A percentile compares a stretch with the other conserved stretches of the same genome.
Evolutionary conservation across 1,284 basidiomycete genomes (phyloP).

Genomic region (Melampsora larici-populina): DNA sequence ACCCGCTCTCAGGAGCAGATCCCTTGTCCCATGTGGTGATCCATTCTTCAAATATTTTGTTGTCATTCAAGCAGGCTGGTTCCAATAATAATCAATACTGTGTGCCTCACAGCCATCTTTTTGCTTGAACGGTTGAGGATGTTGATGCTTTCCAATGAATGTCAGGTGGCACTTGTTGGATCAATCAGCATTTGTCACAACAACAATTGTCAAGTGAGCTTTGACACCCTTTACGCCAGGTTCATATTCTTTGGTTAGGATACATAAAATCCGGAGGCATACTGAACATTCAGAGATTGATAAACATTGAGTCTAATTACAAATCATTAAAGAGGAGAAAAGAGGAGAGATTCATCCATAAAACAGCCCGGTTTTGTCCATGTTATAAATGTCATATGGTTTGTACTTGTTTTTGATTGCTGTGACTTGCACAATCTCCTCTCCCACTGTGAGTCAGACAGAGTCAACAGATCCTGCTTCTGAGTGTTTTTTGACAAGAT

Average conservation of each 20-base stretch:
- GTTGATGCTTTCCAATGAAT: slow-evolving; percentile 11
- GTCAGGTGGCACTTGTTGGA: neutral
- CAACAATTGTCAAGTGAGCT: slow-evolving; percentile 5
- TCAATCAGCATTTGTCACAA: neutral
- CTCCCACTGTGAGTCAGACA: neutral
- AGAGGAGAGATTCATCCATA: neutral
- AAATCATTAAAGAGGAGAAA: neutral
- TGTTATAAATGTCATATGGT: neutral
- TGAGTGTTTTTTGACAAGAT: neutral
- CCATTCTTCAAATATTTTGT: slow-evolving; percentile 14
- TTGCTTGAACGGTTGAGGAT: slow-evolving; percentile 7
- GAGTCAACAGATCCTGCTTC: neutral
- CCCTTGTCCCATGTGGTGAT: neutral
- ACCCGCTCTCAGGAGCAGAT: no score
- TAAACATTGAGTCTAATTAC: neutral
- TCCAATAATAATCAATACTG: slow-evolving; percentile 14
- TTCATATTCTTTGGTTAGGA: neutral
- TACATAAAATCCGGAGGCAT: slow-evolving; percentile 33
- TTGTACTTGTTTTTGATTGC: neutral
- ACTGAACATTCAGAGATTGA: neutral
- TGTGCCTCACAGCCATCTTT: neutral
- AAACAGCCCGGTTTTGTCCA: neutral
- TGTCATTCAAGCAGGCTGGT: slow-evolving; percentile 13
- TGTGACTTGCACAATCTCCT: neutral
- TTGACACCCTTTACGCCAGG: slow-evolving; percentile 17